Evolutionary conservation across 768 basidiomycete genomes (phyloP).

Genomic region (Rossbeevera mucosa): DNA sequence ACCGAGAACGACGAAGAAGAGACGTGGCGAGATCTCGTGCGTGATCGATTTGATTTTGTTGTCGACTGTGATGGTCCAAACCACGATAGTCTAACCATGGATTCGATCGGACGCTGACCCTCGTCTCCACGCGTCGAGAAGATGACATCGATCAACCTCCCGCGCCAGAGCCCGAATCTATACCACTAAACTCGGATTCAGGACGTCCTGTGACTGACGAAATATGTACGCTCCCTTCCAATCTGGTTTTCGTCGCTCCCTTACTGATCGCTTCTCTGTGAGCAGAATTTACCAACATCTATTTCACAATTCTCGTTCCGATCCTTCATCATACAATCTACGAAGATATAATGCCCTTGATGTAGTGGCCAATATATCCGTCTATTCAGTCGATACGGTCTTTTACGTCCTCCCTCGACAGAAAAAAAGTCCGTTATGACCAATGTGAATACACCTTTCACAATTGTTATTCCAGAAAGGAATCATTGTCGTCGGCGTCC

Average conservation of each 20-base stretch:
- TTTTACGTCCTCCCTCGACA: slow-evolving; percentile 3
- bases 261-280: not conserved
- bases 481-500: not conserved
- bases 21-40: slow-evolving; percentile 77
- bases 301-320: slow-evolving; percentile 1
- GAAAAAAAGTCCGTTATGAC: slow-evolving; percentile 4
- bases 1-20: slow-evolving; percentile 81
- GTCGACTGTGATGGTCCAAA: slow-evolving; percentile 1
- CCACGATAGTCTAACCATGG: slow-evolving; percentile 63
- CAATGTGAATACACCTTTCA: slow-evolving; percentile 7
- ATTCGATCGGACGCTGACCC: slow-evolving; percentile 61
- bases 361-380: slow-evolving; percentile 5
- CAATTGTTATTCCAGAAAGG: not conserved
- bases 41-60: slow-evolving; percentile 21
- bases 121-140: slow-evolving; percentile 56
- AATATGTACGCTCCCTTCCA: slow-evolving; percentile 14
- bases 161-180: slow-evolving; percentile 9
- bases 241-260: not conserved
- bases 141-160: slow-evolving; percentile 32
- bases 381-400: slow-evolving; percentile 8
- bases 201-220: too few species aligned
- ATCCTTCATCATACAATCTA: slow-evolving; percentile 10
- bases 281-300: slow-evolving; percentile 17
- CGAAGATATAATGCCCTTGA: slow-evolving; percentile 11
- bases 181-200: slow-evolving; percentile 12